These are phyloP conservation scores for Galerina sulciceps DNA, from an alignment of 768 basidiomycete genomes.

Conservation along the genomic window DNA sequence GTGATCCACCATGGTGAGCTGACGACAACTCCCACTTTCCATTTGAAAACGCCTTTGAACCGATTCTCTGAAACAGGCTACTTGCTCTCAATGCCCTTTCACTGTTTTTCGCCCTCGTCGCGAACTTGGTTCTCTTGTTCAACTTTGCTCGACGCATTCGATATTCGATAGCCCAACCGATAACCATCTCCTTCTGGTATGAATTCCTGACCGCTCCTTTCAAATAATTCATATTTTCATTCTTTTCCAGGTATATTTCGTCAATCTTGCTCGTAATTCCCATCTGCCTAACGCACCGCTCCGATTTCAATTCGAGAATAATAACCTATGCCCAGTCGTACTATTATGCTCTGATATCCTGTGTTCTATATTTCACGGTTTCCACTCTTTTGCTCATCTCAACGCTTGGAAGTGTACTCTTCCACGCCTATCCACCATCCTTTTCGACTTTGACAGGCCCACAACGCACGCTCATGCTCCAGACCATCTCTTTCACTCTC, in stretches of 20 bases:
- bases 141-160: constrained; percentile 41
- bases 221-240: not conserved
- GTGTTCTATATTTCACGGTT: constrained; percentile 30
- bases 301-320: constrained; percentile 7
- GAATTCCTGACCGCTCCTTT: not conserved
- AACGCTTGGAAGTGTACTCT: constrained; percentile 31
- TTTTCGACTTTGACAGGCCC: constrained; percentile 40
- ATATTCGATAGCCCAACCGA: constrained; percentile 38
- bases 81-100: constrained; percentile 35
- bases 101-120: constrained; percentile 34
- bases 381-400: constrained; percentile 34
- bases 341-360: constrained; percentile 41
- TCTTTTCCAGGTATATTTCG: constrained; percentile 38
- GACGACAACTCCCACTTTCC: not conserved
- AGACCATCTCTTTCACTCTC: constrained; percentile 40
- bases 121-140: constrained; percentile 39
- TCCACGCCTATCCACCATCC: constrained; percentile 39
- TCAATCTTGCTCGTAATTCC: constrained; percentile 38
- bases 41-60: not conserved
- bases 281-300: constrained; percentile 28
- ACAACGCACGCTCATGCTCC: constrained; percentile 47
- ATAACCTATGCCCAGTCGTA: constrained; percentile 37
- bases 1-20: constrained; percentile 40
- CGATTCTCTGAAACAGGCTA: constrained; percentile 28
- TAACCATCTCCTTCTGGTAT: constrained; percentile 43